These are phyloP conservation scores for Phycomyces nitens DNA, from an alignment of 192 early-diverging fungal species.

Conservation along the genomic window DNA sequence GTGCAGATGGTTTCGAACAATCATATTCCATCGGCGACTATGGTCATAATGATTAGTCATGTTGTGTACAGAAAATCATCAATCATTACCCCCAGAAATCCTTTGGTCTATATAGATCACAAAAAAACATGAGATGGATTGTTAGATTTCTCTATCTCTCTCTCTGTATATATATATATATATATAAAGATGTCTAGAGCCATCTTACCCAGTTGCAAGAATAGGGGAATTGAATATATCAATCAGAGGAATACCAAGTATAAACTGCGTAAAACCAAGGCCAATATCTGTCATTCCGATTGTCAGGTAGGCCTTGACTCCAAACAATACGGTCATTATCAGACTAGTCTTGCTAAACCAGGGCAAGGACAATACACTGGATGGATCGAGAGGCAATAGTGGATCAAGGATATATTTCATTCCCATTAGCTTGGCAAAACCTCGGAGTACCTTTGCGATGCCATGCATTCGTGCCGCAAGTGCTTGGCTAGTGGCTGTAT, in stretches of 20 bases:
- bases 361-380: not conserved
- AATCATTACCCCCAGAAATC: slow-evolving; percentile 26
- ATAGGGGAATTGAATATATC: slow-evolving; percentile 23
- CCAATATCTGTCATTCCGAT: slow-evolving; percentile 12
- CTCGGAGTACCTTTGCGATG: slow-evolving; percentile 7
- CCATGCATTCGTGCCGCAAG: slow-evolving; percentile 3
- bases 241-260: slow-evolving; percentile 8
- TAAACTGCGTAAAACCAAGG: slow-evolving; percentile 3
- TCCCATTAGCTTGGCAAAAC: slow-evolving; percentile 5
- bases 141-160: no score
- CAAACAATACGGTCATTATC: slow-evolving; percentile 7
- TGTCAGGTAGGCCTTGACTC: slow-evolving; percentile 18
- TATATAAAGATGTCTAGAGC: no score
- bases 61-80: no score
- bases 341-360: not conserved
- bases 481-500: no score
- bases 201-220: slow-evolving; percentile 13
- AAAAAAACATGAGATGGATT: no score
- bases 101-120: slow-evolving; percentile 12
- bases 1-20: slow-evolving; percentile 19
- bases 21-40: slow-evolving; percentile 23
- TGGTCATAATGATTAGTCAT: no score
- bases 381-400: not conserved
- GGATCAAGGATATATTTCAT: slow-evolving; percentile 10
- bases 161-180: no score